These are phyloP conservation scores for Tolypocladium ovalisporum DNA, from an alignment of 2,329 filamentous ascomycete genomes.

Conservation along the genomic window DNA sequence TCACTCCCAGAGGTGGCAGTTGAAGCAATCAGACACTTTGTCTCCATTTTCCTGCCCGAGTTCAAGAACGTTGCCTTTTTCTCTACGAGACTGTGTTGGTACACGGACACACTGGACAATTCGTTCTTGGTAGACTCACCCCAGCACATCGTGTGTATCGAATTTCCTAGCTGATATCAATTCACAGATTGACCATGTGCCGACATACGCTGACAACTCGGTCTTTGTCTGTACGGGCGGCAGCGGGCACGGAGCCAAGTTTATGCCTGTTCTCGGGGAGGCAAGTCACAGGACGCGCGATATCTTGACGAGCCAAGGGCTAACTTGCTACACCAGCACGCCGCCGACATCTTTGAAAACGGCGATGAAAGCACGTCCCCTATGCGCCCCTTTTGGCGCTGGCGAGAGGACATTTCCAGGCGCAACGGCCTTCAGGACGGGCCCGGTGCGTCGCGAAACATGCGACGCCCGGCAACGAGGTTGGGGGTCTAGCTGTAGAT, in stretches of 20 bases:
- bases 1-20: constrained; percentile 6
- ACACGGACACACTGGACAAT: constrained; percentile 23
- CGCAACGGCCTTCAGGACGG: constrained; percentile 20
- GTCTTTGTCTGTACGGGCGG: constrained; percentile 23
- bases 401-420: constrained; percentile 13
- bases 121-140: constrained; percentile 13
- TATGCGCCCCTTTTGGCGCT: constrained; percentile 19
- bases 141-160: background rate
- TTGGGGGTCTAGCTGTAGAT: too few relatives aligned
- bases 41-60: constrained; percentile 15
- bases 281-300: constrained; percentile 4
- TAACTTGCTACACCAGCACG: constrained; percentile 11
- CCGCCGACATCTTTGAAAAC: constrained; percentile 18
- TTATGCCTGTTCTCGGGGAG: constrained; percentile 21
- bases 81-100: constrained; percentile 20
- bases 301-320: background rate
- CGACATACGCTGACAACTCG: constrained; percentile 15
- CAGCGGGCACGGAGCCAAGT: constrained; percentile 24
- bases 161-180: background rate
- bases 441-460: constrained; percentile 13
- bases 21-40: constrained; percentile 10
- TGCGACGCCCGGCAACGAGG: background rate
- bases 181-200: constrained; percentile 19
- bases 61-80: constrained; percentile 12
- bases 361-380: constrained; percentile 13